Evolutionary conservation across 1,139 yeast species (phyloP).

Genomic region (Zygosaccharomyces sapae): DNA sequence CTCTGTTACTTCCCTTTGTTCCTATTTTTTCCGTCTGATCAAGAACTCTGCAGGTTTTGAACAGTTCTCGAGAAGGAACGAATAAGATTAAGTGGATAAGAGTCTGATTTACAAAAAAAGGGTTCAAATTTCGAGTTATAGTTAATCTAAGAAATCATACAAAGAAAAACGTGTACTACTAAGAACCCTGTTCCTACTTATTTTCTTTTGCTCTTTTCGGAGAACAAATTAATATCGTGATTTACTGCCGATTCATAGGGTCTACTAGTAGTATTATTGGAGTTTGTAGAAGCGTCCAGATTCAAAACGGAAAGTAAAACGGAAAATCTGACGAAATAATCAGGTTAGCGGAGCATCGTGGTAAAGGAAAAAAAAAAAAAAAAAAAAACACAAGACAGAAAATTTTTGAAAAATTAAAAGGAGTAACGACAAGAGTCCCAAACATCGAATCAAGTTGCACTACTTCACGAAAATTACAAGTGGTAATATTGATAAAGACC

Average conservation of each 20-base stretch:
- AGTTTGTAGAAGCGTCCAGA: not conserved
- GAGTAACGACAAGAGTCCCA: too few species aligned
- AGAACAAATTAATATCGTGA: too few species aligned
- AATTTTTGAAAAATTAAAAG: not conserved
- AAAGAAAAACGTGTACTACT: too few species aligned
- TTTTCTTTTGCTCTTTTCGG: too few species aligned
- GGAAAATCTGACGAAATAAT: not conserved
- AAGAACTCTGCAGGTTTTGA: not conserved
- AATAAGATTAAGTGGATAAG: not conserved
- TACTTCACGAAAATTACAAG: slow-evolving; percentile 1
- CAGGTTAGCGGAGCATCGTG: not conserved
- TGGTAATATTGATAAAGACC: not conserved
- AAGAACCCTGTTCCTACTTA: too few species aligned
- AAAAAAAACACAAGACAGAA: not conserved
- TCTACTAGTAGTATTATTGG: not conserved
- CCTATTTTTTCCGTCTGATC: not conserved
- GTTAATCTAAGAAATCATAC: too few species aligned
- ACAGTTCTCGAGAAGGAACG: not conserved
- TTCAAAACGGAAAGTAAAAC: too few species aligned
- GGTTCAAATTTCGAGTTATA: not conserved
- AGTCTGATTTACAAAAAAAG: not conserved
- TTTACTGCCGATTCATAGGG: not conserved
- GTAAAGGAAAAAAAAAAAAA: not conserved
- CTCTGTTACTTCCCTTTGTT: too few species aligned
- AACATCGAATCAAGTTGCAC: not conserved